Conservation (phyloP, 352 stramenopile species). For the Pythium grandisporangium region DNA sequence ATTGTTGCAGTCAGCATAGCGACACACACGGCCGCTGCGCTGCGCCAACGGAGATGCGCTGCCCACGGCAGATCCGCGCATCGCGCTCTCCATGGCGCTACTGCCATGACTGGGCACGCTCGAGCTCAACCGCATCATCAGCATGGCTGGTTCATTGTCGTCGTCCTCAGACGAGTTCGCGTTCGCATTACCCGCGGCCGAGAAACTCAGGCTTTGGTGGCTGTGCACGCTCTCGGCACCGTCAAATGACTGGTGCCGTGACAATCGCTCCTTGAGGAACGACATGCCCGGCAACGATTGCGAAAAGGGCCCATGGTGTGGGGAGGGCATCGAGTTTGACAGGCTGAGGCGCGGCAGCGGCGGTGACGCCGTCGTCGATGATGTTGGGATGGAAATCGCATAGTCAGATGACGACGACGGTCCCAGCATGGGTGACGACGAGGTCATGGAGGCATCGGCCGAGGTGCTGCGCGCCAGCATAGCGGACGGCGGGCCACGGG, state of each 20-base stretch:
- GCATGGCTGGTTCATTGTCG: constrained; percentile 14
- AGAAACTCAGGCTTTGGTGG: too few species aligned
- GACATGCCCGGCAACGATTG: constrained; percentile 58
- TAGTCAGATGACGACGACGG: constrained; percentile 30
- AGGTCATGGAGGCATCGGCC: constrained; percentile 33
- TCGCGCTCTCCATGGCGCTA: constrained; percentile 21
- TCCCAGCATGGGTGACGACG: constrained; percentile 19
- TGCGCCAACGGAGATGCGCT: constrained; percentile 3
- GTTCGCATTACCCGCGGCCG: too few species aligned
- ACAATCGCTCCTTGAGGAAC: constrained; percentile 42
- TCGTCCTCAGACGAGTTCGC: constrained; percentile 73
- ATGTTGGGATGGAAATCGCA: too few species aligned
- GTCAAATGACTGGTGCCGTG: constrained; percentile 53
- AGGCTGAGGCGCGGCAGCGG: constrained; percentile 29
- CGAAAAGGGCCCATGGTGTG: constrained; percentile 37
- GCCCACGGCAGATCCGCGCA: constrained; percentile 26
- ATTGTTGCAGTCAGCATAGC: constrained; percentile 80
- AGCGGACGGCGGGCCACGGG: constrained; percentile 36
- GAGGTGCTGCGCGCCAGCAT: constrained; percentile 19
- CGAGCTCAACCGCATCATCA: constrained; percentile 64
- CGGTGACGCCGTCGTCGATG: too few species aligned
- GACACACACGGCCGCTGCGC: constrained; percentile 66
- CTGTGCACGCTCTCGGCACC: constrained; percentile 44
- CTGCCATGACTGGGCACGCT: constrained; percentile 47
- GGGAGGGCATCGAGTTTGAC: constrained; percentile 14